Evolutionary conservation across 2,329 filamentous ascomycete genomes (phyloP).

Genomic region (Venturia aucupariae): DNA sequence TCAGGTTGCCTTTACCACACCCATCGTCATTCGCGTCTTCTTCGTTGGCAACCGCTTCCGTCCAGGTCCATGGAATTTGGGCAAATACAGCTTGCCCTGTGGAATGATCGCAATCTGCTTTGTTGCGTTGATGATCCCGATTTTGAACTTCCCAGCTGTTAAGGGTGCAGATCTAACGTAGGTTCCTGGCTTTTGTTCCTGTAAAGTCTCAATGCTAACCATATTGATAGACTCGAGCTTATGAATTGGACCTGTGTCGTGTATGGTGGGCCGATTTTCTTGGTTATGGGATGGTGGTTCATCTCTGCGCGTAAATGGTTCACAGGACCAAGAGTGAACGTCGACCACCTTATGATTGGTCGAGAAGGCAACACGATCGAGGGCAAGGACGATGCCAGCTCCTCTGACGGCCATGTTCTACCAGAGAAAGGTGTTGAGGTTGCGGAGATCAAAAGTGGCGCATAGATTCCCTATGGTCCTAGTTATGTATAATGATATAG

Average conservation of each 20-base stretch:
- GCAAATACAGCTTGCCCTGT: constrained; percentile 47
- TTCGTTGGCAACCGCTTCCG: constrained; percentile 56
- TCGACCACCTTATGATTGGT: constrained; percentile 46
- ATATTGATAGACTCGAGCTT: constrained; percentile 27
- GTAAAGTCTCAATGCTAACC: constrained; percentile 9
- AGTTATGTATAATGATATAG: background rate
- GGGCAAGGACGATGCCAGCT: constrained; percentile 19
- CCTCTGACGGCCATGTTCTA: background rate
- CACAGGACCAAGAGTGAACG: constrained; percentile 59
- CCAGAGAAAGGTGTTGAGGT: background rate
- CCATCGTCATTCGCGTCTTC: constrained; percentile 50
- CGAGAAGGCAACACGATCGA: constrained; percentile 30
- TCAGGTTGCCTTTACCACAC: constrained; percentile 52
- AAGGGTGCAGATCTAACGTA: constrained; percentile 46
- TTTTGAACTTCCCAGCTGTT: constrained; percentile 54
- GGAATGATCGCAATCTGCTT: constrained; percentile 50
- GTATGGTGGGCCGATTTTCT: constrained; percentile 55
- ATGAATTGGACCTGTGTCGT: constrained; percentile 66
- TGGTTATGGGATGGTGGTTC: constrained; percentile 52
- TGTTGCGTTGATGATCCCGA: constrained; percentile 57
- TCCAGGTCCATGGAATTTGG: constrained; percentile 60
- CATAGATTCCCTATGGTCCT: background rate
- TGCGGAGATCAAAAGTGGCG: background rate
- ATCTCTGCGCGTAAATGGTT: constrained; percentile 59
- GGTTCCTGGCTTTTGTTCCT: constrained; percentile 15